These are phyloP conservation scores for Aspergillus steynii DNA, from an alignment of 495 filamentous ascomycete species.

Conservation along the genomic window DNA sequence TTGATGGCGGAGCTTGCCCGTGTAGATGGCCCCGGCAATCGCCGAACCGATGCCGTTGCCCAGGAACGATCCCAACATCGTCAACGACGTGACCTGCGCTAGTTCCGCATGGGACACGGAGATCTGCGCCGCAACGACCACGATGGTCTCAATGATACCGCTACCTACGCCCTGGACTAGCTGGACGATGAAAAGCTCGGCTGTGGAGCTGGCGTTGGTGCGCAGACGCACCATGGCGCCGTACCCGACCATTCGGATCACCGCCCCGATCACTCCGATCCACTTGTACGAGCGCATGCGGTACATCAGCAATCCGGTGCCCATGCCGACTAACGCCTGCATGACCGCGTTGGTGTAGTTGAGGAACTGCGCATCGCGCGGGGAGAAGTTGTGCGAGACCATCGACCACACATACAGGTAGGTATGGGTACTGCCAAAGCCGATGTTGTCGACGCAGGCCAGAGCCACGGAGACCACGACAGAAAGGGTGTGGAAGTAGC, in stretches of 20 bases:
- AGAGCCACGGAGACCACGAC: slow-evolving; percentile 40
- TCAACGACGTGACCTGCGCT: slow-evolving; percentile 48
- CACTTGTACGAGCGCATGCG: slow-evolving; percentile 47
- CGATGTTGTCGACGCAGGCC: slow-evolving; percentile 41
- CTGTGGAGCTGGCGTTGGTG: slow-evolving; percentile 42
- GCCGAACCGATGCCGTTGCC: slow-evolving; percentile 49
- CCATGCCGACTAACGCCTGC: slow-evolving; percentile 43
- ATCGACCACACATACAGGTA: slow-evolving; percentile 50
- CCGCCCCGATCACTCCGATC: slow-evolving; percentile 40
- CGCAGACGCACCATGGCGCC: slow-evolving; percentile 51
- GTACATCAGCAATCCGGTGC: slow-evolving; percentile 42
- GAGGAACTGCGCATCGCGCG: slow-evolving; percentile 46
- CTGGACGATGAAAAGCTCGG: slow-evolving; percentile 48
- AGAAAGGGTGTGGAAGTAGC: slow-evolving; percentile 42
- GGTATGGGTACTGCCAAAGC: slow-evolving; percentile 42
- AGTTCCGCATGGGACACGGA: slow-evolving; percentile 45
- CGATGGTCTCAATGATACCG: slow-evolving; percentile 46
- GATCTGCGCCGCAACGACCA: slow-evolving; percentile 46
- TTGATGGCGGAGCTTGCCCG: slow-evolving; percentile 35
- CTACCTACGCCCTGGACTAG: slow-evolving; percentile 49
- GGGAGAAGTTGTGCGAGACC: slow-evolving; percentile 40
- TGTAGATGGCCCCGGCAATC: slow-evolving; percentile 52
- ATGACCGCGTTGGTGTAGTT: slow-evolving; percentile 46
- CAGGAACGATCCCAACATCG: slow-evolving; percentile 43
- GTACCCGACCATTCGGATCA: slow-evolving; percentile 47